These are phyloP conservation scores for Annulohypoxylon maeteangense DNA, from an alignment of 495 filamentous ascomycete genomes.

Conservation along the genomic window DNA sequence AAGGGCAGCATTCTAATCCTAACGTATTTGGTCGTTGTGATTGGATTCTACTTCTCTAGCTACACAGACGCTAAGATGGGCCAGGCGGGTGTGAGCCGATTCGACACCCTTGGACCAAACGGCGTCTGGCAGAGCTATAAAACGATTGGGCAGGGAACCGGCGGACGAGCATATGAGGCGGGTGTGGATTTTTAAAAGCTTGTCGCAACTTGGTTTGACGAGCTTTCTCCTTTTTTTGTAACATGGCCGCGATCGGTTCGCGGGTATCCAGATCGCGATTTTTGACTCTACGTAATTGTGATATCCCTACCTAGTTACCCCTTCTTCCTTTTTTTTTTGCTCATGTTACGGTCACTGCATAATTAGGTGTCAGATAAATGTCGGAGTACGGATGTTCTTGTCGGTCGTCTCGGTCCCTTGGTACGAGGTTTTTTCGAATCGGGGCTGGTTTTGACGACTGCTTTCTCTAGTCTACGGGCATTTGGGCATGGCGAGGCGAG, in stretches of 20 bases:
- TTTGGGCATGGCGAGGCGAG: constrained; percentile 9
- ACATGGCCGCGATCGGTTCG: constrained; percentile 2
- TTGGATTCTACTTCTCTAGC: constrained; percentile 90
- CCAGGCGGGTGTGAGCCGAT: constrained; percentile 70
- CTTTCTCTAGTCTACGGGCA: background rate
- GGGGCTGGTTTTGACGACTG: background rate
- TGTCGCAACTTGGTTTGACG: background rate
- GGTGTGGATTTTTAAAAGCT: constrained; percentile 37
- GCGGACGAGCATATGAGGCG: constrained; percentile 41
- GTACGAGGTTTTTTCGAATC: background rate
- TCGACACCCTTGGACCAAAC: constrained; percentile 71
- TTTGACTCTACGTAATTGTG: constrained; percentile 25
- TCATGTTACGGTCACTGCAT: constrained; percentile 14
- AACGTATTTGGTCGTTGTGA: constrained; percentile 90
- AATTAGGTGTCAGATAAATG: constrained; percentile 1
- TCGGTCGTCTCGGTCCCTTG: background rate
- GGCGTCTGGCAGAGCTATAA: constrained; percentile 62
- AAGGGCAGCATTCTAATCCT: constrained; percentile 93
- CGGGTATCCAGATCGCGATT: constrained; percentile 1
- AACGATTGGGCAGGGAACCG: constrained; percentile 59
- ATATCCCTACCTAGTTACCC: constrained; percentile 38
- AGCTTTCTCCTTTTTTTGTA: constrained; percentile 1
- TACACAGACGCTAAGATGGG: constrained; percentile 66
- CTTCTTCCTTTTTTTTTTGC: background rate
- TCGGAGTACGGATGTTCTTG: constrained; percentile 23